Evolutionary conservation across 2,329 filamentous ascomycete species (phyloP).

Genomic region (Paraphoma chrysanthemicola): DNA sequence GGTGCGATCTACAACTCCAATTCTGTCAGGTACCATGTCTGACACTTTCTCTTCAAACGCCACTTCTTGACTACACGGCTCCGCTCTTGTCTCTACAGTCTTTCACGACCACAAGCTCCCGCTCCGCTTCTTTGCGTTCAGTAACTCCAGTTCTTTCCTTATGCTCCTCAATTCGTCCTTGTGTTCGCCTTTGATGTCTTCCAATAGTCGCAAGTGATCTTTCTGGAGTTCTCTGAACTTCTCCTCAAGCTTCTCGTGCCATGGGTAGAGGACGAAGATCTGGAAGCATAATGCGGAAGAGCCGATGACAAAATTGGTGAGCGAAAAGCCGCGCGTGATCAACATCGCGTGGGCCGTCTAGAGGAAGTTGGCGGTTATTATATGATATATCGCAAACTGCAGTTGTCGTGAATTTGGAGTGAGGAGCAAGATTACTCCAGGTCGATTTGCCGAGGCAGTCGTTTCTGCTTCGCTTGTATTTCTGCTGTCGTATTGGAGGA

Average conservation of each 20-base stretch:
- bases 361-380: background rate
- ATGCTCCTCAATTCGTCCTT: slow-evolving; percentile 27
- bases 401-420: background rate
- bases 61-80: too few species aligned
- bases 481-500: too few species aligned
- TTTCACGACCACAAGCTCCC: slow-evolving; percentile 12
- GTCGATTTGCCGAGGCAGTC: too few species aligned
- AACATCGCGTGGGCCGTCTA: slow-evolving; percentile 42
- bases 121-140: slow-evolving; percentile 15
- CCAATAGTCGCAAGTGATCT: slow-evolving; percentile 56
- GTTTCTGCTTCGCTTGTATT: too few species aligned
- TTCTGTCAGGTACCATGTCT: too few species aligned
- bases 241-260: slow-evolving; percentile 70
- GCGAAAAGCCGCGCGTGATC: slow-evolving; percentile 61
- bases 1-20: too few species aligned
- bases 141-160: slow-evolving; percentile 24
- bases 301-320: slow-evolving; percentile 72
- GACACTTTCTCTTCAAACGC: too few species aligned
- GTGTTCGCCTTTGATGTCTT: slow-evolving; percentile 27
- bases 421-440: slow-evolving; percentile 3
- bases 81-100: background rate
- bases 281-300: slow-evolving; percentile 71
- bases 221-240: slow-evolving; percentile 66
- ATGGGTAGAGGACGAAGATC: slow-evolving; percentile 73
- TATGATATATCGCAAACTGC: background rate